Evolutionary conservation across 1,284 basidiomycete genomes (phyloP).

Genomic region (Ceratobasidium sp.): DNA sequence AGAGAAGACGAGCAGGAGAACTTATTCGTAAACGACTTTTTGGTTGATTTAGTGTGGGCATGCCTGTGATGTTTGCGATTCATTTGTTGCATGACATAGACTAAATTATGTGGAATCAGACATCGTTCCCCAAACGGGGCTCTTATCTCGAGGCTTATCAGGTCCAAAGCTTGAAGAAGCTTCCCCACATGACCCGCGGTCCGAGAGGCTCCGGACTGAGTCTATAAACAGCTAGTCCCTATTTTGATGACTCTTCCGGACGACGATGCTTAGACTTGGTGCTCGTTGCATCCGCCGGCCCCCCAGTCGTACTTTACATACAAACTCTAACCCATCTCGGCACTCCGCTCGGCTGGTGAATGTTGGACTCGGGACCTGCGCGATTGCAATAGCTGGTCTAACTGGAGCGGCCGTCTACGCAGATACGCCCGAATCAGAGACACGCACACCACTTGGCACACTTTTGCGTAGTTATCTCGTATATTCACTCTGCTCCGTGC

Average conservation of each 20-base stretch:
- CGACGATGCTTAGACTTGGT: conserved; percentile 18
- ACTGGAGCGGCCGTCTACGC: conserved; percentile 24
- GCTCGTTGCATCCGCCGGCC: neutral
- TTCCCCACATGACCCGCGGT: conserved; percentile 2
- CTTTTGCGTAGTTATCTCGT: conserved; percentile 80
- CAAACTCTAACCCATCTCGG: neutral
- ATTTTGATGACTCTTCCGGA: conserved; percentile 4
- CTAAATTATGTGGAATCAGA: conserved; percentile 30
- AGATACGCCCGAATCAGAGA: conserved; percentile 1
- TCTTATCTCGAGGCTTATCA: conserved; percentile 14
- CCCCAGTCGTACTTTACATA: neutral
- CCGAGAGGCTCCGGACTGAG: neutral
- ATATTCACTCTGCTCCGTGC: conserved; percentile 82
- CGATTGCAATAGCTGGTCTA: neutral
- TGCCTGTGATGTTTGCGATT: neutral
- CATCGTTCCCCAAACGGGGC: neutral
- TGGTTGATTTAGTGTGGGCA: conserved; percentile 48
- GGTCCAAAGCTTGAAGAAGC: neutral
- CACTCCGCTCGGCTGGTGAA: neutral
- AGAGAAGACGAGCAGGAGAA: conserved; percentile 64
- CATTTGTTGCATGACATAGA: conserved; percentile 1
- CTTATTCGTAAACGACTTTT: conserved; percentile 64
- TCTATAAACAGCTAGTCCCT: neutral
- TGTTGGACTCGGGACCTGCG: conserved; percentile 13
- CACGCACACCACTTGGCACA: conserved; percentile 44